These are phyloP conservation scores for Cutaneotrichosporon cyanovorans DNA, from an alignment of 1,284 basidiomycete species.

Conservation along the genomic window DNA sequence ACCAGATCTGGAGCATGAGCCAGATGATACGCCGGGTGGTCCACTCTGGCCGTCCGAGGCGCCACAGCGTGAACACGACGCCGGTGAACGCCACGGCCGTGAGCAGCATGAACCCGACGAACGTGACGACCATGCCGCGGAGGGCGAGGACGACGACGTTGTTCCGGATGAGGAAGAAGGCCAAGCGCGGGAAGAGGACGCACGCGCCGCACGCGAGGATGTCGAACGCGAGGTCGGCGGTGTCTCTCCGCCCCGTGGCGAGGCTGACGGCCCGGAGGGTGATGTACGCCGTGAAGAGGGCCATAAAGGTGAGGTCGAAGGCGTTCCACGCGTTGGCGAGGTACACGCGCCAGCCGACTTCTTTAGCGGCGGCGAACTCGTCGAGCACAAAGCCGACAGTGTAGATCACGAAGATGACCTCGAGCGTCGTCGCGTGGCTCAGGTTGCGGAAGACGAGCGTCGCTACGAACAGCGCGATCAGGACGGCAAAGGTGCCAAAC, in stretches of 20 bases:
- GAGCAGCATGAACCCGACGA: constrained; percentile 74
- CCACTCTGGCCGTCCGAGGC: constrained; percentile 54
- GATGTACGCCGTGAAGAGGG: constrained; percentile 64
- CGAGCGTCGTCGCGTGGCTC: constrained; percentile 52
- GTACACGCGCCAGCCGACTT: constrained; percentile 80
- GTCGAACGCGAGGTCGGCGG: constrained; percentile 69
- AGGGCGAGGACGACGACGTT: constrained; percentile 67
- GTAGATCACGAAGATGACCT: constrained; percentile 65
- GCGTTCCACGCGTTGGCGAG: constrained; percentile 80
- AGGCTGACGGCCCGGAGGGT: constrained; percentile 61
- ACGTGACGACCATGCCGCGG: constrained; percentile 61
- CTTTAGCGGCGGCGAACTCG: constrained; percentile 48
- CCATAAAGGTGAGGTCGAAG: constrained; percentile 69
- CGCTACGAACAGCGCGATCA: constrained; percentile 61
- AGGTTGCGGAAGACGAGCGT: constrained; percentile 51
- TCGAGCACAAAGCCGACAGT: constrained; percentile 68
- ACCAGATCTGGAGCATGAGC: constrained; percentile 42
- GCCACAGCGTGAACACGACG: constrained; percentile 73
- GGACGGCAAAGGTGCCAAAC: constrained; percentile 60
- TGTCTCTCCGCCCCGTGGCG: constrained; percentile 50
- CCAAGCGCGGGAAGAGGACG: constrained; percentile 75
- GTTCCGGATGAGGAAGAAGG: constrained; percentile 76
- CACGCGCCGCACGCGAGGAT: constrained; percentile 76
- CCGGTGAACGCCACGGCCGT: constrained; percentile 66
- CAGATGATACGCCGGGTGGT: constrained; percentile 52